Evolutionary conservation across 2,329 filamentous ascomycete species (phyloP), one percentile per base, ranked within the genome.

Genomic region (Fusarium xyrophilum): DNA sequence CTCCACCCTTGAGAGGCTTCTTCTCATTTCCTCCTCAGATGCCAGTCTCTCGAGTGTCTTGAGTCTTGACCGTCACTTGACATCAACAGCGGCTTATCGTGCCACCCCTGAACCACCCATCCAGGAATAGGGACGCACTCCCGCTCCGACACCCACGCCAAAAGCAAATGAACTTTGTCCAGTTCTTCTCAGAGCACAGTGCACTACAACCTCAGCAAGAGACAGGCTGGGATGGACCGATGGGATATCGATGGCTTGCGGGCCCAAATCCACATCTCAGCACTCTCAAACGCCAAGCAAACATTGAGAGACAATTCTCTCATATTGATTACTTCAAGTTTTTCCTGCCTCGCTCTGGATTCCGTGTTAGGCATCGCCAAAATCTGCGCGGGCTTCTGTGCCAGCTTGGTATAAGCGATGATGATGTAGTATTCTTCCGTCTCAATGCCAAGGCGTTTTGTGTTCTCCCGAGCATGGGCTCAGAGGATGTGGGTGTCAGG

Each of bases 121-220:
- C 25, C 42, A 62, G 54, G 51, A 61, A 61, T 59, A 65, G 30
- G 63, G 43, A 50, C 35, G 28, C 28, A 21, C 43, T 60, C 63
- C 59, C 53, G 62, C 65, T 63, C 68, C 68, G 60, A 60, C 51
- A 59, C 52, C 58, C 61, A 52, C 67, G 62, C 60, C 63, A 68
- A 67, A 60, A 69, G 68, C 47, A 67, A 59, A 54, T 36, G 40
- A 63, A 40, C 53, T 32, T 65, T 53, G 65, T 60, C 54, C 48
- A 60, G 39, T 54, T 19, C 40, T 43, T 12, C 23, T 43, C 40
- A 43, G 30, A 39, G 40, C 28, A 58, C 50, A 52, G 46, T 30
- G 56, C 54, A 52, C 42, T 30, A 48, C 52, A 56, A 55, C 58
- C 66, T 71, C 59, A 60, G 60, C 38, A 38, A 39, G 23, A 30